These are phyloP conservation scores for Exobasidium rhododendri DNA, from an alignment of 1,284 basidiomycete genomes.

Conservation along the genomic window DNA sequence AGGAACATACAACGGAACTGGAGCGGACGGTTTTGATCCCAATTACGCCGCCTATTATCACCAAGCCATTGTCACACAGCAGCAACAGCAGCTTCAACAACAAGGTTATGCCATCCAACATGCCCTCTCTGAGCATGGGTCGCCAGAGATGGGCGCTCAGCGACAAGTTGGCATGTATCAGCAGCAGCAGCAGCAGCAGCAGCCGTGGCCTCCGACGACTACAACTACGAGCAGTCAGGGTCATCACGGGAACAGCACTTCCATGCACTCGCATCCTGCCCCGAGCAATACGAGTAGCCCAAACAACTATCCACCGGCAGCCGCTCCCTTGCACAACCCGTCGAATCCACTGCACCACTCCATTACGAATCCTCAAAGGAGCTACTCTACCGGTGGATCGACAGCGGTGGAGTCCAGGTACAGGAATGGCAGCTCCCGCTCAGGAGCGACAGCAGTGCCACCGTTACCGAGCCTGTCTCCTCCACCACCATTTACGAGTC, in stretches of 20 bases:
- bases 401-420: background rate
- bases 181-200: background rate
- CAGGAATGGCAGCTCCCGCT: no score
- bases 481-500: background rate
- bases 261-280: background rate
- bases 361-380: background rate
- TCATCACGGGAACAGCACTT: background rate
- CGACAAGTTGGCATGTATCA: background rate
- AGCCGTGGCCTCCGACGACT: background rate
- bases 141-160: slow-evolving; percentile 1
- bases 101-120: background rate
- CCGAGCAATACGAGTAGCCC: no score
- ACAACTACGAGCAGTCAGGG: background rate
- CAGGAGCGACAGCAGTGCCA: no score
- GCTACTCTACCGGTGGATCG: background rate
- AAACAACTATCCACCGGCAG: no score
- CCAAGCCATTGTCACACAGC: background rate
- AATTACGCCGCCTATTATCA: slow-evolving; percentile 7
- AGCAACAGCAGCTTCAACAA: background rate
- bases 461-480: background rate
- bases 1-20: background rate
- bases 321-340: no score
- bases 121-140: background rate
- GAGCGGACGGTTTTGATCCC: background rate
- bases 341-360: no score